Evolutionary conservation across 1,139 yeast species (phyloP), one percentile per base, ranked within the genome.

Genomic region (Blastobotrys apis): DNA sequence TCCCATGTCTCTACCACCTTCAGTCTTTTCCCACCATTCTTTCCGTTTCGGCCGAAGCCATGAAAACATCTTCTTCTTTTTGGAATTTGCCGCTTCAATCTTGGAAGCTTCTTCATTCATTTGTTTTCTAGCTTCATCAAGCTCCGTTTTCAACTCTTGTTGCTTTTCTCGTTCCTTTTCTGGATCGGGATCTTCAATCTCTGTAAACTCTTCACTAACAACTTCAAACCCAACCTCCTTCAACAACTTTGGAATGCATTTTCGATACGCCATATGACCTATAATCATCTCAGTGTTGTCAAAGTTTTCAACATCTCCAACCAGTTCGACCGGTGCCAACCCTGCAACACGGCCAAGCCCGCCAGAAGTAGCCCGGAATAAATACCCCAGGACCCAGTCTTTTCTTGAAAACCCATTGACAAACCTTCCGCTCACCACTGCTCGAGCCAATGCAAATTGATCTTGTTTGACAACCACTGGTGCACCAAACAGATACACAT

Each of bases 211-310:
- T 52, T 92, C 98, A 53, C 84, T 79, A 41, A 88, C 64, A 2
- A 92, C 85, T 50, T 86, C 84, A 81, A 95, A 85, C 8, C 86
- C 88, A 35, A 85, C 60, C 40, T 67, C 66, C 52, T 76, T 75
- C 53, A 94, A 64, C 41, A 94, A 72, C 54, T 77, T 78, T 0
- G 98, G 98, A 73, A 94, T 87, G 10, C 88, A 90, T 52, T 83
- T 84, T 69, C 98, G 84, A 65, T 94, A 94, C 4, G 86, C 85
- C 97, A 94, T 87, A 66, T 94, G 99, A 0, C 98, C 98, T 49
- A 84, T 92, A 2, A 92, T 95, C 41, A 75, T 59, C 15, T 82
- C 88, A 0, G 97, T 86, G 54, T 94, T 84, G 61, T 94, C 95
- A 49, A 84, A 73, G 61, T 90, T 92, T 52, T 88, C 95, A 34